Base-by-base conservation (phyloP, 2,329 filamentous ascomycete genomes). In the Xylaria sp. region DNA sequence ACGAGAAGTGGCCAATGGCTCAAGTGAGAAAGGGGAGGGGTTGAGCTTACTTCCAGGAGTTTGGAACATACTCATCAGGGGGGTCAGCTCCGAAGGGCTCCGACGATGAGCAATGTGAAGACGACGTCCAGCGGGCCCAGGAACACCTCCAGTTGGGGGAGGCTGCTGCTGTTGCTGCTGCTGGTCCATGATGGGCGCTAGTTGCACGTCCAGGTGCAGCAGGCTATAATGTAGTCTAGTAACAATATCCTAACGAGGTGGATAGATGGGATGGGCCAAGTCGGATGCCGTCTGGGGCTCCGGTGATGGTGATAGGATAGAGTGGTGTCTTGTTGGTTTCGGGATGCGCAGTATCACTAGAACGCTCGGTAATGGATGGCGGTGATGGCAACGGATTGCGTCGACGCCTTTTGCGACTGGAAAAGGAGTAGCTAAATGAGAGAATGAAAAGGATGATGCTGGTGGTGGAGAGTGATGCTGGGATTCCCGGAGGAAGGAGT, bases 61-160 rank as follows among this genome's bases (percentile, higher is more conserved):
- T 68, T 83, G 78, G 78, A 86, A 92, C 92, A 87, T 92, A 92
- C 93, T 96, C 91, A 98, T 96, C 79, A 98, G 83, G 68, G 94
- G 95, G 62, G 94, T 98, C 79, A 98, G 85, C 85, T 98, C 95
- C 70, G 95, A 98, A 68, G 94, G 95, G 81, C 93, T 97, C 79
- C 94, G 90, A 76, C 94, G 90, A 83, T 98, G 94, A 74, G 94
- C 94, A 80, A 98, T 97, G 82, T 98, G 93, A 77, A 98, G 87
- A 77, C 93, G 90, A 76, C 94, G 93, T 75, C 93, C 93, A 76
- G 89, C 81, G 73, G 92, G 91, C 71, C 92, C 93, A 76, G 82
- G 82, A 63, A 87, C 84, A 73, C 85, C 85, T 74, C 83, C 83
- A 68, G 81, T 72, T 73, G 69, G 71, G 58, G 79, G 79, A 73